Percentiles rank a stretch among this genome's conserved stretches.
Evolutionary conservation across 2,329 filamentous ascomycete species (phyloP).

Genomic region (Cercospora canescens): DNA sequence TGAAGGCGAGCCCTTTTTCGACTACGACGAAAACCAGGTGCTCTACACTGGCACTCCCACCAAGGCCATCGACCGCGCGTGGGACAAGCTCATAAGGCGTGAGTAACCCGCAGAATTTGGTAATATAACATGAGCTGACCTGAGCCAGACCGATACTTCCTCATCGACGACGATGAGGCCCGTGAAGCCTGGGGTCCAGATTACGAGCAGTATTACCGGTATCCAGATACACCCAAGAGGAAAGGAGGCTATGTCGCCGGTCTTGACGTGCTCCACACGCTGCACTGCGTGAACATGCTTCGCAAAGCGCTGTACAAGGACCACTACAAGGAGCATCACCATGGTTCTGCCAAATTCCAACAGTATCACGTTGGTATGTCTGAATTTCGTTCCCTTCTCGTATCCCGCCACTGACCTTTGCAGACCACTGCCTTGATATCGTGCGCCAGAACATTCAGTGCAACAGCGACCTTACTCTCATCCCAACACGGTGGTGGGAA

Average conservation of each 20-base stretch:
- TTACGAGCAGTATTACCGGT: slow-evolving; percentile 2
- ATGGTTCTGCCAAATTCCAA: neutral
- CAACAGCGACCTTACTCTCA: slow-evolving; percentile 24
- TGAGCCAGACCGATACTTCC: slow-evolving; percentile 22
- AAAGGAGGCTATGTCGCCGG: slow-evolving; percentile 21
- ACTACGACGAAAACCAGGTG: neutral
- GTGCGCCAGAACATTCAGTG: slow-evolving; percentile 25
- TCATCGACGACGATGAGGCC: slow-evolving; percentile 22
- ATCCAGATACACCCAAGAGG: neutral
- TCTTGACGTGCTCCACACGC: slow-evolving; percentile 25
- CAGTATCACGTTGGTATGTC: slow-evolving; percentile 11
- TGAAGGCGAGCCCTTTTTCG: slow-evolving; percentile 10
- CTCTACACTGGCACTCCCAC: slow-evolving; percentile 8
- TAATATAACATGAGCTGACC: neutral
- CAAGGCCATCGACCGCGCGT: slow-evolving; percentile 4
- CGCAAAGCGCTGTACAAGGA: slow-evolving; percentile 9
- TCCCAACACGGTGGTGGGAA: slow-evolving; percentile 22
- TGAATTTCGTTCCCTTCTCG: no score
- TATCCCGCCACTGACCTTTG: neutral
- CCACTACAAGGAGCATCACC: slow-evolving; percentile 1
- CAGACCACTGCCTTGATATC: slow-evolving; percentile 26
- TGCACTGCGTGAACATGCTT: slow-evolving; percentile 18
- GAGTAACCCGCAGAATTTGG: neutral
- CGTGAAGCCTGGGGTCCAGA: slow-evolving; percentile 18
- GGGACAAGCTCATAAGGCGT: slow-evolving; percentile 9